Base-by-base conservation (phyloP, 345 rosid genomes). In the Adansonia digitata region DNA sequence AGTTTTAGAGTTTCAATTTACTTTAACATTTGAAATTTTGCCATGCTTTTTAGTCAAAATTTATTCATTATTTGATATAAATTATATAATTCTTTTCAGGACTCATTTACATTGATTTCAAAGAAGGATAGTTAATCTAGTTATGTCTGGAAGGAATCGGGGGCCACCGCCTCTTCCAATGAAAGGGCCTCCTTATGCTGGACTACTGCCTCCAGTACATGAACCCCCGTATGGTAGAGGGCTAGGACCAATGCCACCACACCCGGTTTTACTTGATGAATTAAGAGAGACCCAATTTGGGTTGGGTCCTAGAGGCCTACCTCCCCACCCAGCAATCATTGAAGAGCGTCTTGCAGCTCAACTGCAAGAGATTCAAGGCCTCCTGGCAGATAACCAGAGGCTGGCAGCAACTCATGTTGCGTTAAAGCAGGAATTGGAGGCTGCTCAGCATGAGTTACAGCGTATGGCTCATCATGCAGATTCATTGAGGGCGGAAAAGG, bases 321-420 rank as follows among this genome's bases (percentile, higher is more conserved):
- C 94, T 75, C 88, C 82, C 31, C 97, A 90, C 77, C 84, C 83
- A 1, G 89, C 87, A 0, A 78, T 93, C 22, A 71, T 95, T 12
- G 94, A 95, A 77, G 96, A 93, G 57, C 88, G 81, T 74, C 87
- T 94, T 22, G 90, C 90, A 7, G 89, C 86, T 56, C 99, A 95
- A 24, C 88, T 89, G 71, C 96, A 95, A 75, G 98, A 90, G 20
- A 88, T 93, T 74, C 99, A 91, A 77, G 97, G 85, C 14, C 85
- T 93, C 8, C 78, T 95, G 57, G 98, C 88, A 13, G 98, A 95
- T 80, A 93, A 93, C 72, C 97, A 93, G 84, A 77, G 91, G 69
- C 81, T 90, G 1, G 97, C 97, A 66, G 98, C 98, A 0, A 95
- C 98, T 7, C 99, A 90, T 69, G 98, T 95, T 45, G 97, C 99